Percentiles rank a stretch among this genome's conserved stretches.
These are phyloP conservation scores for Kwoniella dendrophila DNA, from an alignment of 768 basidiomycete species.

Conservation along the genomic window DNA sequence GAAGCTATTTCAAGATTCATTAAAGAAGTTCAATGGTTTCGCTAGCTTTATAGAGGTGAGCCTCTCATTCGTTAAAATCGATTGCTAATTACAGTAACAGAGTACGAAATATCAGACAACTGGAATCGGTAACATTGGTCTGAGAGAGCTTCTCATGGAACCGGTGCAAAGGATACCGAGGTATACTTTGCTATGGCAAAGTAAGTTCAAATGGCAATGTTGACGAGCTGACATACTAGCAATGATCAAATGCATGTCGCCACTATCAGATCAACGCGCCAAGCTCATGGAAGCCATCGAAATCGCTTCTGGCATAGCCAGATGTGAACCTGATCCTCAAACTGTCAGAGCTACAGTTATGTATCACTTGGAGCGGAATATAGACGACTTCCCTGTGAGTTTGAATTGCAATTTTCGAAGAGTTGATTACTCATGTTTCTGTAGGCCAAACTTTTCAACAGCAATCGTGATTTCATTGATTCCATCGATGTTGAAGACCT, in stretches of 20 bases:
- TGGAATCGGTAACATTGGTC: conserved; percentile 72
- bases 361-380: conserved; percentile 77
- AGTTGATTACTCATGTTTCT: conserved; percentile 1
- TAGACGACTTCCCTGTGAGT: conserved; percentile 80
- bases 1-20: conserved; percentile 76
- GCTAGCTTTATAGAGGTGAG: conserved; percentile 82
- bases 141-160: conserved; percentile 91
- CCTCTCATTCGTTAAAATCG: conserved; percentile 18
- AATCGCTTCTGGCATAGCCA: conserved; percentile 85
- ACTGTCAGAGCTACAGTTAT: conserved; percentile 86
- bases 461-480: conserved; percentile 82
- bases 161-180: conserved; percentile 94
- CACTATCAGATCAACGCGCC: conserved; percentile 72
- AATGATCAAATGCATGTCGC: conserved; percentile 87
- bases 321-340: conserved; percentile 86
- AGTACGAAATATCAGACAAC: conserved; percentile 65
- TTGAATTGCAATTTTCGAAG: neutral
- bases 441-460: conserved; percentile 78
- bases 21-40: conserved; percentile 74
- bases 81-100: conserved; percentile 57
- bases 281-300: conserved; percentile 82
- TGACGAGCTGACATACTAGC: conserved; percentile 55
- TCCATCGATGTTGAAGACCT: conserved; percentile 89
- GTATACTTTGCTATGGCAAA: conserved; percentile 85
- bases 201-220: conserved; percentile 42